Evolutionary conservation across 2,329 filamentous ascomycete genomes (phyloP).

Genomic region (Cryphonectria naterciae): DNA sequence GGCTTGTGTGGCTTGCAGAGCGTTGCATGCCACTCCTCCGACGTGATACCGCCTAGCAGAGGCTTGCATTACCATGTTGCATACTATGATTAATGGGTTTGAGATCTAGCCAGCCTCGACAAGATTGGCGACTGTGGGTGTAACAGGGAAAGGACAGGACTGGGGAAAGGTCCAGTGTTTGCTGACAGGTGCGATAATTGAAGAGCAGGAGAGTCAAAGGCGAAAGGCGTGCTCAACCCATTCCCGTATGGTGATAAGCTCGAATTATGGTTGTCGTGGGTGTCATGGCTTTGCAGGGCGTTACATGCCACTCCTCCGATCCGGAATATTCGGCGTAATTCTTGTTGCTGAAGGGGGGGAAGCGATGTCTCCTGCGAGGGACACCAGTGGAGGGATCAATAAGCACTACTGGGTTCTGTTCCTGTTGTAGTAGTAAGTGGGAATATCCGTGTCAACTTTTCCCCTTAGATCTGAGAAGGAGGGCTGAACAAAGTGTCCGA

Average conservation of each 20-base stretch:
- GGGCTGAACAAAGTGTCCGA: not conserved
- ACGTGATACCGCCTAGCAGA: not conserved
- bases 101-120: not conserved
- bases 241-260: not conserved
- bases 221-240: too few species aligned
- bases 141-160: not conserved
- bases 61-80: not conserved
- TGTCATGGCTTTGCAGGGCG: not conserved
- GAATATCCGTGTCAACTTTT: not conserved
- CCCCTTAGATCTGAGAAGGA: not conserved
- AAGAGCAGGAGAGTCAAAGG: not conserved
- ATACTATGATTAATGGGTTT: not conserved
- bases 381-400: not conserved
- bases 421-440: not conserved
- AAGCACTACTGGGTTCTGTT: not conserved
- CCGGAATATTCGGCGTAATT: not conserved
- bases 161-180: not conserved
- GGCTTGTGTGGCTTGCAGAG: conserved; percentile 25
- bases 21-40: conserved; percentile 17
- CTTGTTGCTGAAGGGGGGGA: not conserved
- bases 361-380: not conserved
- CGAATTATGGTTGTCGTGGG: not conserved
- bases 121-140: not conserved
- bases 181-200: not conserved
- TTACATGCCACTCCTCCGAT: not conserved